Conservation (phyloP, 768 basidiomycete genomes). For the Cubamyces sp. region DNA sequence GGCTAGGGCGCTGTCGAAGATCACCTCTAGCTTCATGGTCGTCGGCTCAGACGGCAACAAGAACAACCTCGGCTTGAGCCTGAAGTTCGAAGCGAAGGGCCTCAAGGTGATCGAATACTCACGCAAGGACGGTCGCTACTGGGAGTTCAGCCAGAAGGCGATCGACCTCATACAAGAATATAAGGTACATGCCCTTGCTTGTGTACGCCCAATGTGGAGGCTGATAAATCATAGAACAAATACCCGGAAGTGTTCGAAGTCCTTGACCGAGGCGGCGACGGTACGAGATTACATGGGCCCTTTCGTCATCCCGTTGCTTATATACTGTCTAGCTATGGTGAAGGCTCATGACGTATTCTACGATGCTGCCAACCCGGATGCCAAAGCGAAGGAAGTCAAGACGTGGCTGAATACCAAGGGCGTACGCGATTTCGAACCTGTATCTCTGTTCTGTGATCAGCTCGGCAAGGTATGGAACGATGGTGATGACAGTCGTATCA, state of each 20-base stretch:
- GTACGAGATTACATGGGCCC: conserved; percentile 44
- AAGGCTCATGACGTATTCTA: conserved; percentile 64
- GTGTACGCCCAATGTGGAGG: not conserved
- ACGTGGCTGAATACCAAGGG: conserved; percentile 87
- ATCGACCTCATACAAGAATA: conserved; percentile 82
- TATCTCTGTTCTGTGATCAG: conserved; percentile 90
- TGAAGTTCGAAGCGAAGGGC: conserved; percentile 95
- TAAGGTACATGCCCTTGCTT: conserved; percentile 51
- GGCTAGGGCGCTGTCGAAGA: conserved; percentile 80
- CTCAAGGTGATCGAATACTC: conserved; percentile 94
- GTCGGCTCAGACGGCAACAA: conserved; percentile 75
- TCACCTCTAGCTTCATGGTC: conserved; percentile 94
- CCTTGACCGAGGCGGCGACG: conserved; percentile 74
- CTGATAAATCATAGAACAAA: conserved; percentile 46
- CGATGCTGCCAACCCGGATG: conserved; percentile 62
- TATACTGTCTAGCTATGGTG: conserved; percentile 64
- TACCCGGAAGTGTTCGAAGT: conserved; percentile 85
- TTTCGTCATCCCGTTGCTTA: conserved; percentile 5
- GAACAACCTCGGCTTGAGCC: conserved; percentile 87
- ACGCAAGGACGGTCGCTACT: conserved; percentile 77
- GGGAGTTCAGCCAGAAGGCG: conserved; percentile 94
- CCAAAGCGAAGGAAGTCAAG: conserved; percentile 74
- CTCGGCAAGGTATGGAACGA: conserved; percentile 69
- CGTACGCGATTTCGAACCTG: conserved; percentile 89
- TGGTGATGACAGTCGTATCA: not conserved